Evolutionary conservation across 2,329 filamentous ascomycete species (phyloP).

Genomic region (Nemania sp.): DNA sequence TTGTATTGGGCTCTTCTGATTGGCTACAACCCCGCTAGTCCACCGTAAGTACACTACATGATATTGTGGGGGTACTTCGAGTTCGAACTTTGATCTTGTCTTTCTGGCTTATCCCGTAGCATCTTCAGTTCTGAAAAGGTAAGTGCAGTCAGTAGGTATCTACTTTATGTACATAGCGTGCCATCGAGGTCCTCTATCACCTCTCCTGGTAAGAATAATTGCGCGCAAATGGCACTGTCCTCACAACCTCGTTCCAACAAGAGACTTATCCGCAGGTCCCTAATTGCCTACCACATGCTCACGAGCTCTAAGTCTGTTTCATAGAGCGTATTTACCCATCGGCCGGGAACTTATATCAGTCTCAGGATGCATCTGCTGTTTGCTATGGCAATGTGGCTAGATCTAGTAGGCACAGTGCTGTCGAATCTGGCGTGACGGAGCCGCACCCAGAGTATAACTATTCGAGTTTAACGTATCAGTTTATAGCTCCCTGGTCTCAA

Average conservation of each 20-base stretch:
- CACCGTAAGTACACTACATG: too few relatives aligned
- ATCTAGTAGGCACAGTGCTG: too few relatives aligned
- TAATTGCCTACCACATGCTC: too few relatives aligned
- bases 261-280: too few relatives aligned
- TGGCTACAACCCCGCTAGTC: constrained; percentile 13
- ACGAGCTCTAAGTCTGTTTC: too few relatives aligned
- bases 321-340: too few relatives aligned
- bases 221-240: too few relatives aligned
- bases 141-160: too few relatives aligned
- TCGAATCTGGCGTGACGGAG: background rate
- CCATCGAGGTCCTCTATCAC: background rate
- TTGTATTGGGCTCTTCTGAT: constrained; percentile 20
- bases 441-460: background rate
- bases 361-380: too few relatives aligned
- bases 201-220: background rate
- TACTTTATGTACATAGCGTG: background rate
- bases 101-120: constrained; percentile 4
- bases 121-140: background rate
- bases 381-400: too few relatives aligned
- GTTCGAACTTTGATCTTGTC: background rate
- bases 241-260: too few relatives aligned
- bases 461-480: background rate
- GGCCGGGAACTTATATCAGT: background rate
- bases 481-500: background rate
- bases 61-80: constrained; percentile 12